phyloP scores from a whole-genome alignment of 805 yeast species.

The Geotrichum ghanense region DNA sequence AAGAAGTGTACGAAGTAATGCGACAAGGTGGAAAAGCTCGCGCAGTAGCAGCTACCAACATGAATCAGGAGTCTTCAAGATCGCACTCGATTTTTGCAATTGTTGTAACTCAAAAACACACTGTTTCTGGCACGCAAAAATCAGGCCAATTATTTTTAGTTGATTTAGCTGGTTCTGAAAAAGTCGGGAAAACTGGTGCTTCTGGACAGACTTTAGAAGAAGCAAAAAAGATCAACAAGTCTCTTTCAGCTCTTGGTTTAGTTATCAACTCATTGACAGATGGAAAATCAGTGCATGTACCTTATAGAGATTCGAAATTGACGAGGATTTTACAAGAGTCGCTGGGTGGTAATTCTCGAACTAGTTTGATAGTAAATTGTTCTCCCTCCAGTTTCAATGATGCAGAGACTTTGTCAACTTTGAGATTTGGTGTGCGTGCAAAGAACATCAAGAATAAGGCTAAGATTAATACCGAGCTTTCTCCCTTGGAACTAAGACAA shows the following conservation, averaged over 20 bases:
- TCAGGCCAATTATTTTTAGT: slow-evolving; percentile 49
- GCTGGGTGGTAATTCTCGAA: slow-evolving; percentile 72
- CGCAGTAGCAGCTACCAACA: slow-evolving; percentile 50
- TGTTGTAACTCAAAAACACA: slow-evolving; percentile 27
- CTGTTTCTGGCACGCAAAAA: slow-evolving; percentile 26
- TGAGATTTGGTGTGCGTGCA: slow-evolving; percentile 67
- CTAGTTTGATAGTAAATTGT: slow-evolving; percentile 62
- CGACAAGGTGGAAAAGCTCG: slow-evolving; percentile 38
- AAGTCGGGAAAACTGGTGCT: slow-evolving; percentile 42
- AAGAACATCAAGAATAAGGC: slow-evolving; percentile 56
- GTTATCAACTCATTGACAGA: slow-evolving; percentile 46
- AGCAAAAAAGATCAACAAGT: slow-evolving; percentile 57
- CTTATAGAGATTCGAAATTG: slow-evolving; percentile 68
- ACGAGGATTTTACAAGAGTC: slow-evolving; percentile 72
- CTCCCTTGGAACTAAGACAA: slow-evolving; percentile 36
- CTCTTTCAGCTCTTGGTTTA: slow-evolving; percentile 57
- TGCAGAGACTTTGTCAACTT: slow-evolving; percentile 56
- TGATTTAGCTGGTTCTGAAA: slow-evolving; percentile 65
- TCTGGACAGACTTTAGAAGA: slow-evolving; percentile 30
- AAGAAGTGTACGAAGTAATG: slow-evolving; percentile 35
- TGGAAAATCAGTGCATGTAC: slow-evolving; percentile 50
- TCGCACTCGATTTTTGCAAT: slow-evolving; percentile 61
- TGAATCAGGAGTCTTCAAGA: slow-evolving; percentile 55
- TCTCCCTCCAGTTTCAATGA: slow-evolving; percentile 50
- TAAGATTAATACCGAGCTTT: slow-evolving; percentile 48